Conservation (phyloP, 495 filamentous ascomycete genomes). For the Cetradonia linearis region DNA sequence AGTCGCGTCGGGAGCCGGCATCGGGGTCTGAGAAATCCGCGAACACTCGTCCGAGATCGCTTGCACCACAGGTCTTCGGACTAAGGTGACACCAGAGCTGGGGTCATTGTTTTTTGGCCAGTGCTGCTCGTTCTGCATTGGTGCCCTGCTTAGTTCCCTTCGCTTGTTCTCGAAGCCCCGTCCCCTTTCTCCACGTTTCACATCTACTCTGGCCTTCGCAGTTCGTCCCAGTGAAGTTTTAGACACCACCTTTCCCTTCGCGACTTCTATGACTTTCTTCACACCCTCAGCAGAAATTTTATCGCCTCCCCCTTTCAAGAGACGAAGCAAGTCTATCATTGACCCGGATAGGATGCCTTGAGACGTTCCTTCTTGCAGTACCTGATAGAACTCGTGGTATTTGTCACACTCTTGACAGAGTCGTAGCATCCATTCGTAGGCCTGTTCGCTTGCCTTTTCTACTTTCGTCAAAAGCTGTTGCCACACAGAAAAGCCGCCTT, state of each 20-base stretch:
- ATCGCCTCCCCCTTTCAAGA: not conserved
- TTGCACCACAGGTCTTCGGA: not conserved
- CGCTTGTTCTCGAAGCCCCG: not conserved
- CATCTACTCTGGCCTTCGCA: not conserved
- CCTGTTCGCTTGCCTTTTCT: not conserved
- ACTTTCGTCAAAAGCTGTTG: constrained; percentile 2
- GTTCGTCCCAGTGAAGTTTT: not conserved
- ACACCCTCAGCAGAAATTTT: not conserved
- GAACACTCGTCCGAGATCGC: not conserved
- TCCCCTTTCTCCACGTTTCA: not conserved
- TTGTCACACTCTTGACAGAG: constrained; percentile 20
- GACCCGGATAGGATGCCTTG: constrained; percentile 7
- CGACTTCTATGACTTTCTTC: not conserved
- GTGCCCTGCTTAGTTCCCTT: not conserved
- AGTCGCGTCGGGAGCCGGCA: not conserved
- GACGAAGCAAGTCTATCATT: not conserved
- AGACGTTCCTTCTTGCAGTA: constrained; percentile 15
- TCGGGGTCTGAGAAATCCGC: not conserved
- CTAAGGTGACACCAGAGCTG: not conserved
- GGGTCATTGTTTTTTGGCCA: not conserved
- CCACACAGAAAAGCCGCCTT: constrained; percentile 16
- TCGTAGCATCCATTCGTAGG: constrained; percentile 20
- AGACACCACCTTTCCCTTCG: not conserved
- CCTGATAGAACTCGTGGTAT: constrained; percentile 9
- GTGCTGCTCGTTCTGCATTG: not conserved